Base-by-base conservation (phyloP, 352 stramenopile species). In the Pythium periplocum region DNA sequence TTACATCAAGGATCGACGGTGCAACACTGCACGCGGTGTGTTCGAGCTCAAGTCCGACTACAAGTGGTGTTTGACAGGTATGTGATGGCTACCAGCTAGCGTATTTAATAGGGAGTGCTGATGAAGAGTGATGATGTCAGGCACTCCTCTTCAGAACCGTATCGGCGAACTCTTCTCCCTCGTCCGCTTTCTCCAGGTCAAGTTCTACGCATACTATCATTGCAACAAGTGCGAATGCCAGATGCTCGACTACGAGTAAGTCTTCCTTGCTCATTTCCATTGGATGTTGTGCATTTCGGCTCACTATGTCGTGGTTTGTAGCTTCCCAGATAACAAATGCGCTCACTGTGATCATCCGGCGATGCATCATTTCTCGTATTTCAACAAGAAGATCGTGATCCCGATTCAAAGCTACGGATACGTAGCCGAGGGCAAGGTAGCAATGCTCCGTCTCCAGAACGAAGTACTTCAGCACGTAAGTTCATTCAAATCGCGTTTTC, bases 351-450 rank as follows among this genome's bases (percentile, higher is more conserved):
- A 84, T 0, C 96, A 99, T 70, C 75, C 80, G 5, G 75, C 93
- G 4, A 98, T 99, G 66, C 80, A 96, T 49, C 97, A 99, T 70
- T 99, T 92, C 63, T 98, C 93, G 7, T 96, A 94, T 64, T 99
- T 99, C 60, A 99, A 99, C 71, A 97, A 97, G 61, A 94, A 98
- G 52, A 90, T 99, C 32, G 77, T 99, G 4, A 99, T 99, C 57
- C 97, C 97, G 5, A 99, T 99, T 53, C 91, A 99, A 61, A 78
- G 91, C 17, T 97, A 97, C 51, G 93, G 92, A 33, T 97, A 98
- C 54, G 75, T 97, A 43, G 90, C 82, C 3, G 88, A 98, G 48
- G 93, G 93, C 9, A 92, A 95, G 47, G 58, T 90, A 37, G 97
- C 97, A 3, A 99, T 99, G 93, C 87, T 98, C 38, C 87, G 87